These are phyloP conservation scores for Triticum aestivum DNA, from an alignment of 176 grass and related monocot genomes.

Conservation along the genomic window IWGSC_CS_RefSeq_v2.1 NC_057797.1:735141762-735142261, in stretches of 20 bases:
- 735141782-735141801: slow-evolving; percentile 96
- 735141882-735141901: background rate
- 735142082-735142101: background rate
- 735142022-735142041: slow-evolving; percentile 94
- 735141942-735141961: slow-evolving; percentile 51
- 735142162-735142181: background rate
- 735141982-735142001: slow-evolving; percentile 66
- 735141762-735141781: slow-evolving; percentile 82
- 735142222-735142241: background rate
- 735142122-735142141: background rate
- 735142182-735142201: background rate
- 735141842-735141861: slow-evolving; percentile 88
- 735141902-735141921: background rate
- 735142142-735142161: background rate
- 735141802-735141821: slow-evolving; percentile 99
- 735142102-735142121: background rate
- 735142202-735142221: background rate
- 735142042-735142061: slow-evolving; percentile 98
- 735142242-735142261: slow-evolving; percentile 2
- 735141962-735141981: slow-evolving; percentile 99
- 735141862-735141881: slow-evolving; percentile 49
- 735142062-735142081: slow-evolving; percentile 83
- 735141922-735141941: background rate
- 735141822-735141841: slow-evolving; percentile 99
- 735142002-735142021: slow-evolving; percentile 62